phyloP scores from a whole-genome alignment of 2,329 filamentous ascomycete species.

The Zasmidium cellare region DNA sequence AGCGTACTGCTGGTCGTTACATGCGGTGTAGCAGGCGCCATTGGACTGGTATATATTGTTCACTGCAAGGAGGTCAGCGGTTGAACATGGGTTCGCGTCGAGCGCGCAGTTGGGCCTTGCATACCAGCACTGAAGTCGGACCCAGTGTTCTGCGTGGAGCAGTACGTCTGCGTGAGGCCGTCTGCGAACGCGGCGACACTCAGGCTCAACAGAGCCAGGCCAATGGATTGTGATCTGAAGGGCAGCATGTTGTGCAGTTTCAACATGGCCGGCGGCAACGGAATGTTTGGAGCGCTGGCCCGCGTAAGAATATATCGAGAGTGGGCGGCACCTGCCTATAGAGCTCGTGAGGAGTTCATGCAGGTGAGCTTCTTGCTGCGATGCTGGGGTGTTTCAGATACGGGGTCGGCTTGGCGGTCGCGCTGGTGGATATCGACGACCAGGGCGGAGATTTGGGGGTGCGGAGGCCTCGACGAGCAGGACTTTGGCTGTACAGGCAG shows the following conservation, averaged over 20 bases:
- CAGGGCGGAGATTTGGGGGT: neutral
- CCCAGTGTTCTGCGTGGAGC: conserved; percentile 47
- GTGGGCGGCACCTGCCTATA: conserved; percentile 14
- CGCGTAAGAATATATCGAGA: conserved; percentile 12
- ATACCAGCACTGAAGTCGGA: conserved; percentile 38
- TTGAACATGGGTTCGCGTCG: conserved; percentile 3
- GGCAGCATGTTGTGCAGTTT: conserved; percentile 30
- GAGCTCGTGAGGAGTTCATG: conserved; percentile 12
- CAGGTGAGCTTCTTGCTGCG: conserved; percentile 7
- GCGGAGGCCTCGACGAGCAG: neutral
- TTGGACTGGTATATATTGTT: conserved; percentile 60
- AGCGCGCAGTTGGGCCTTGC: conserved; percentile 18
- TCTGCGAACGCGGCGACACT: conserved; percentile 14
- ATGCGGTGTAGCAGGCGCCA: conserved; percentile 65
- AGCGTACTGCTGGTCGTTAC: conserved; percentile 56
- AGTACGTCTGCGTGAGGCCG: conserved; percentile 40
- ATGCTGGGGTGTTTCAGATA: conserved; percentile 5
- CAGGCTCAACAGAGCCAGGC: conserved; percentile 14
- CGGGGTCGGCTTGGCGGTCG: conserved; percentile 15
- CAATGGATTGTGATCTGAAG: conserved; percentile 21
- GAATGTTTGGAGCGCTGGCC: conserved; percentile 5
- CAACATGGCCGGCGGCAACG: conserved; percentile 5
- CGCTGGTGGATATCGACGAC: neutral
- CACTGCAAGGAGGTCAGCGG: conserved; percentile 26
- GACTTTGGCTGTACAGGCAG: neutral